Conservation (phyloP, 2,329 filamentous ascomycete species). For the Pseudogymnoascus sp. region DNA sequence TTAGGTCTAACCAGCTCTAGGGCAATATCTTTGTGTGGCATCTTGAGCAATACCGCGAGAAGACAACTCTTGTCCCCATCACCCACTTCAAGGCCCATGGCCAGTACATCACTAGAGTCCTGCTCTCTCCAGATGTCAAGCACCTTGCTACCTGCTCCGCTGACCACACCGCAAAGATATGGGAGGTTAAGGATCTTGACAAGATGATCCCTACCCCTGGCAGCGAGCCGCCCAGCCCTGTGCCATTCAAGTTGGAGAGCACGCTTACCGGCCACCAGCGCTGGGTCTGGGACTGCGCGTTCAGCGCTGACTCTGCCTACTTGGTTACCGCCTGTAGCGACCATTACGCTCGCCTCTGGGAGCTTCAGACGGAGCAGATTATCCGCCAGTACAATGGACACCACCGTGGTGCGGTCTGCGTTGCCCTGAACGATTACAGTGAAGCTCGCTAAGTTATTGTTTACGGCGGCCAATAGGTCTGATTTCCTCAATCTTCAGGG, state of each 20-base stretch:
- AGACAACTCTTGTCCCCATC: slow-evolving; percentile 63
- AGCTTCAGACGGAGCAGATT: slow-evolving; percentile 60
- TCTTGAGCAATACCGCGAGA: slow-evolving; percentile 65
- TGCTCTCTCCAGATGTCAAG: slow-evolving; percentile 68
- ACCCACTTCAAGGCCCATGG: slow-evolving; percentile 66
- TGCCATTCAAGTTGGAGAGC: slow-evolving; percentile 58
- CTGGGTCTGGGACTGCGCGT: slow-evolving; percentile 76
- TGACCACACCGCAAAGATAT: slow-evolving; percentile 86
- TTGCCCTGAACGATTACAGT: slow-evolving; percentile 61
- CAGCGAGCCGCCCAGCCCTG: slow-evolving; percentile 8
- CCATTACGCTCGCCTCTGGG: slow-evolving; percentile 68
- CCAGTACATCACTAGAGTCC: slow-evolving; percentile 66
- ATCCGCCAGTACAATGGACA: slow-evolving; percentile 72
- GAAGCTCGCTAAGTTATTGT: slow-evolving; percentile 20
- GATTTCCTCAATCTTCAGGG: background rate
- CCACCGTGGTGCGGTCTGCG: slow-evolving; percentile 65
- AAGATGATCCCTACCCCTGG: slow-evolving; percentile 31
- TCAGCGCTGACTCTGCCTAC: slow-evolving; percentile 67
- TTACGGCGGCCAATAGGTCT: background rate
- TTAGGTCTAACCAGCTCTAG: slow-evolving; percentile 38
- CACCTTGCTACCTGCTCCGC: slow-evolving; percentile 69
- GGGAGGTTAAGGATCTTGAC: slow-evolving; percentile 75
- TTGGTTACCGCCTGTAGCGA: slow-evolving; percentile 68
- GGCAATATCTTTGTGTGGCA: slow-evolving; percentile 98
- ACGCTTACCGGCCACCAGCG: slow-evolving; percentile 65